Conservation (phyloP, 2,329 filamentous ascomycete genomes). For the Aureobasidium sp. region DNA sequence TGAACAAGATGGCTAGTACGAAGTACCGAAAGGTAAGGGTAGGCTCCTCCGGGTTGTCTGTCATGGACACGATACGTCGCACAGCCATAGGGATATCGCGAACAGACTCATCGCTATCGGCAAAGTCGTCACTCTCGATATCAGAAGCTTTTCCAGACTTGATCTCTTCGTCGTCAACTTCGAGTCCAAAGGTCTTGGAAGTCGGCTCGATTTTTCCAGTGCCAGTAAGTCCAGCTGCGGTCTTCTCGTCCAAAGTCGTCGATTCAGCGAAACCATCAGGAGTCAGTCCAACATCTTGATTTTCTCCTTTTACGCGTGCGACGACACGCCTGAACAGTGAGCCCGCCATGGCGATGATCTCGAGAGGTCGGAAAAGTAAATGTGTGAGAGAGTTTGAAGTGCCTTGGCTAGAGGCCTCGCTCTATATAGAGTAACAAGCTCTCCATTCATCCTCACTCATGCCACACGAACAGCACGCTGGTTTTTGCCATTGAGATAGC, state of each 20-base stretch:
- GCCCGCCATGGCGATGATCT: not conserved
- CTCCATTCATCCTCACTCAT: not conserved
- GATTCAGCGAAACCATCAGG: slow-evolving; percentile 11
- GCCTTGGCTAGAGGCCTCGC: not conserved
- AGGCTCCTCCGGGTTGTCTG: slow-evolving; percentile 49
- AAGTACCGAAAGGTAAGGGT: slow-evolving; percentile 57
- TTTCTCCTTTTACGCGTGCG: not conserved
- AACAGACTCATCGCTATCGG: slow-evolving; percentile 33
- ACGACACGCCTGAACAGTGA: slow-evolving; percentile 3
- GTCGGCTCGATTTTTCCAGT: slow-evolving; percentile 11
- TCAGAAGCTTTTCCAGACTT: not conserved
- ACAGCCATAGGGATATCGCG: slow-evolving; percentile 50
- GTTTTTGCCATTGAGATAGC: not conserved
- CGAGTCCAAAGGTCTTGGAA: slow-evolving; percentile 10
- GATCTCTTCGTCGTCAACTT: slow-evolving; percentile 15
- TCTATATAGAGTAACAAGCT: not conserved
- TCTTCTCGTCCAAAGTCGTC: slow-evolving; percentile 6
- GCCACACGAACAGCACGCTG: not conserved
- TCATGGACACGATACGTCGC: slow-evolving; percentile 50
- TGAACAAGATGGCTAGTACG: slow-evolving; percentile 48
- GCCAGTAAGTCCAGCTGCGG: slow-evolving; percentile 1
- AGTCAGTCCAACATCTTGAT: not conserved
- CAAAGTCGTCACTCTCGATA: slow-evolving; percentile 24
- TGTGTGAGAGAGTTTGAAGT: not conserved
- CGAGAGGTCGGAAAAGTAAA: not conserved